Evolutionary conservation across 768 basidiomycete genomes (phyloP), one percentile per base, ranked within the genome.

Genomic region (Boletellus ananiceps): DNA sequence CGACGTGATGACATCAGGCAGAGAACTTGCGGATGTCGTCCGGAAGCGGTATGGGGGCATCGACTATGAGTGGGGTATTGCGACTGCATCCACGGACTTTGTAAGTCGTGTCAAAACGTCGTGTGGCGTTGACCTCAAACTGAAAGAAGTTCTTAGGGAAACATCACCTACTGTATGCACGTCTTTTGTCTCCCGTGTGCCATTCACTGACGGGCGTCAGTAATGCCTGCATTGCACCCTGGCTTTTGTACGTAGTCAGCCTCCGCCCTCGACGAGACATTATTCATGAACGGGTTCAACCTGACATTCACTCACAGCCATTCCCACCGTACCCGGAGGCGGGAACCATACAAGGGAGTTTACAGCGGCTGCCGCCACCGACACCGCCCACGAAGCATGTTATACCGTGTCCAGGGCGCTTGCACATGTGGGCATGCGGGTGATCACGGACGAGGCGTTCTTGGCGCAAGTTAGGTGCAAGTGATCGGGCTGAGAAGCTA

Each of bases 271-370:
- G 23, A 31, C 6, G 18, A 41, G 31, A 40, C 19, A 11, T 34
- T 14, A 31, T 25, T 50, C 50, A 54, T 23, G 23, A 19, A 31
- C 12, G 21, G 12, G 15, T 12, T 16, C 34, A 21, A 29, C 16
- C n/a, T 23, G 23, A 16, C 11, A 11, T 4, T 36, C 8, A 47
- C 37, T 32, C 13, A 40, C 16, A 89, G 88, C 86, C 11, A 92
- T 92, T 36, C 90, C 89, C 3, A 88, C 85, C 0, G 71, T 80
- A 18, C 62, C 70, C 0, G 74, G 81, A 55, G 89, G 88, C 11
- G 88, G 88, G 8, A 91, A 91, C 59, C 90, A 92, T 57, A 91
- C 90, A 0, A 69, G 68, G 2, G 81, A 70, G 12, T 92, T 92
- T 61, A 69, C 78, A n/a, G 67, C 77, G 16, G 70, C 86, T 0